These are phyloP conservation scores for Boletus reticuloceps DNA, from an alignment of 768 basidiomycete species.

Conservation along the genomic window DNA sequence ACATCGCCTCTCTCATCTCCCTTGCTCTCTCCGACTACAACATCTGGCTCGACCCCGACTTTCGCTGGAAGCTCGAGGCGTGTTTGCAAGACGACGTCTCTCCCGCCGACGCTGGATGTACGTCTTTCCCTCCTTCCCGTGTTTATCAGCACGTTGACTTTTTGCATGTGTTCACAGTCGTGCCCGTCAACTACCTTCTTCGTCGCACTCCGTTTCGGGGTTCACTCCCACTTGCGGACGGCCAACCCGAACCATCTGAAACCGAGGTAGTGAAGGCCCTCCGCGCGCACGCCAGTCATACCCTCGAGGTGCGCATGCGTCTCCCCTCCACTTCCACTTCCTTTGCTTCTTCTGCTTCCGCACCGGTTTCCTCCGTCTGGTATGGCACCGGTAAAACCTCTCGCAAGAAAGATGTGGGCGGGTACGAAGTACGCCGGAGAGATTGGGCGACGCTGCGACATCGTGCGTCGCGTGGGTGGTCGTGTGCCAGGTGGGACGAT, in stretches of 20 bases:
- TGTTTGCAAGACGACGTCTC: conserved; percentile 12
- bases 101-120: conserved; percentile 45
- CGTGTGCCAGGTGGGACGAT: conserved; percentile 56
- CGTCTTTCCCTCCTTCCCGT: conserved; percentile 20
- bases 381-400: conserved; percentile 30
- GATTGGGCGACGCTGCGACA: conserved; percentile 35
- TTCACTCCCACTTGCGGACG: conserved; percentile 2
- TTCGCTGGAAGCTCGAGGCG: conserved; percentile 47
- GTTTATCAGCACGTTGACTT: no score
- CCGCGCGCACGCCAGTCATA: conserved; percentile 43
- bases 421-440: conserved; percentile 65
- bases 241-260: conserved; percentile 34
- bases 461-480: conserved; percentile 24
- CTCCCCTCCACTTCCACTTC: conserved; percentile 32
- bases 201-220: conserved; percentile 33
- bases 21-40: conserved; percentile 72
- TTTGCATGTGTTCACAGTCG: conserved; percentile 36
- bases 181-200: conserved; percentile 58
- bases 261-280: conserved; percentile 55
- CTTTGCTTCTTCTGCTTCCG: neutral
- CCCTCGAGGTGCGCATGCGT: conserved; percentile 61
- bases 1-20: conserved; percentile 47
- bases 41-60: conserved; percentile 60
- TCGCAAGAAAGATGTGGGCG: conserved; percentile 39
- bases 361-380: conserved; percentile 40